Percentiles rank a stretch among this genome's conserved stretches.
Evolutionary conservation across 495 filamentous ascomycete genomes (phyloP).

Genomic region (Aspergillus affinis): DNA sequence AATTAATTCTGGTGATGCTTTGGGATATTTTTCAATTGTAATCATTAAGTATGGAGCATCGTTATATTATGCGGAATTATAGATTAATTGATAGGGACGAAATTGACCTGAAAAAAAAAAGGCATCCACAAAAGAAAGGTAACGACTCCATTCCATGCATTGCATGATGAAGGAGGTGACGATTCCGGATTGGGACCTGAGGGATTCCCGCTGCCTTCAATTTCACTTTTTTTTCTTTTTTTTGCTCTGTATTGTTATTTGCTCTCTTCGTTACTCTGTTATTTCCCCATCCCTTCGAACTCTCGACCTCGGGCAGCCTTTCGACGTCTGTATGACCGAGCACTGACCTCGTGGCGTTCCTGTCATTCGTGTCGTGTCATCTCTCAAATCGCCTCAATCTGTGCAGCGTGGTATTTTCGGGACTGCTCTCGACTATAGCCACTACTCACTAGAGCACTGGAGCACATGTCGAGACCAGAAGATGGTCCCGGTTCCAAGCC

Average conservation of each 20-base stretch:
- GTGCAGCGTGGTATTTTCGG: not conserved
- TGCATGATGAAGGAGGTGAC: not conserved
- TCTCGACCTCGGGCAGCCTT: not conserved
- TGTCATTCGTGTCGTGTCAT: not conserved
- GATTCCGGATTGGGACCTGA: not conserved
- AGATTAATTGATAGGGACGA: conserved; percentile 1
- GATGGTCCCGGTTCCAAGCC: not conserved
- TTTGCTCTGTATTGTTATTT: too few relatives aligned
- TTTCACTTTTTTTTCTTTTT: too few relatives aligned
- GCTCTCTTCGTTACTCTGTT: too few relatives aligned
- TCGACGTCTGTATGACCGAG: not conserved
- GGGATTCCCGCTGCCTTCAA: too few relatives aligned
- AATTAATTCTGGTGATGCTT: not conserved
- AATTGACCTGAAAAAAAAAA: conserved; percentile 1
- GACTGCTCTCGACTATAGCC: not conserved
- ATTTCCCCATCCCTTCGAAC: too few relatives aligned
- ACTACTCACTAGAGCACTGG: not conserved
- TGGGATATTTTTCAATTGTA: too few relatives aligned
- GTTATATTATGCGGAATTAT: not conserved
- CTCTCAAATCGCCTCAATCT: not conserved
- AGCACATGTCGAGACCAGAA: not conserved
- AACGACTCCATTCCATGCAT: not conserved
- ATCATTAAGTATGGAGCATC: too few relatives aligned
- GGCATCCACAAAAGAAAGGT: not conserved
- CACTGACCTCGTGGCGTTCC: conserved; percentile 8